phyloP scores from a whole-genome alignment of 2,329 filamentous ascomycete genomes.

The Tolypocladium tundrense region DNA sequence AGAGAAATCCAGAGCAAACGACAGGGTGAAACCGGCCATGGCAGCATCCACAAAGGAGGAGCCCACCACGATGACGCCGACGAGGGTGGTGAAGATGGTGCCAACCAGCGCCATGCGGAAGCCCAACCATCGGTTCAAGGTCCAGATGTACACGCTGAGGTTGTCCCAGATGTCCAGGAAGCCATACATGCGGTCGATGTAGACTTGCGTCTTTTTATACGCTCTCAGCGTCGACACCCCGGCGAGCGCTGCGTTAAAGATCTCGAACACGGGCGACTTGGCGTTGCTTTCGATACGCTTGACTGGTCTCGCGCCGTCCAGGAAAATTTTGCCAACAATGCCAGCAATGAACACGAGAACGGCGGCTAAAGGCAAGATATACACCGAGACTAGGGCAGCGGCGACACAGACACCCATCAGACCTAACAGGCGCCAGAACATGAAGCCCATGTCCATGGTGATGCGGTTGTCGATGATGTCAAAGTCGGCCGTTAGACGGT shows the following conservation, averaged over 20 bases:
- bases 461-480: conserved; percentile 60
- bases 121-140: conserved; percentile 69
- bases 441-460: conserved; percentile 51
- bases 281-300: conserved; percentile 69
- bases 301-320: conserved; percentile 61
- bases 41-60: conserved; percentile 54
- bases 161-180: conserved; percentile 59
- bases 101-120: conserved; percentile 63
- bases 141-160: conserved; percentile 57
- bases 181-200: conserved; percentile 58
- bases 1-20: conserved; percentile 63
- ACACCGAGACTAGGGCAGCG: conserved; percentile 55
- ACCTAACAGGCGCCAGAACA: conserved; percentile 48
- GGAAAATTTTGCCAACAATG: conserved; percentile 50
- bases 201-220: conserved; percentile 58
- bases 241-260: conserved; percentile 62
- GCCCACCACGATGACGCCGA: conserved; percentile 53
- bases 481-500: conserved; percentile 71
- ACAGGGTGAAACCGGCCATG: conserved; percentile 65
- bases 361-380: conserved; percentile 52
- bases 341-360: conserved; percentile 47
- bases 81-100: conserved; percentile 55
- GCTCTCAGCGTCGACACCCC: conserved; percentile 69
- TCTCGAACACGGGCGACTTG: conserved; percentile 72
- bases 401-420: conserved; percentile 58